Conservation (phyloP, 2,329 filamentous ascomycete species). For the Mycosphaerella arachidis region DNA sequence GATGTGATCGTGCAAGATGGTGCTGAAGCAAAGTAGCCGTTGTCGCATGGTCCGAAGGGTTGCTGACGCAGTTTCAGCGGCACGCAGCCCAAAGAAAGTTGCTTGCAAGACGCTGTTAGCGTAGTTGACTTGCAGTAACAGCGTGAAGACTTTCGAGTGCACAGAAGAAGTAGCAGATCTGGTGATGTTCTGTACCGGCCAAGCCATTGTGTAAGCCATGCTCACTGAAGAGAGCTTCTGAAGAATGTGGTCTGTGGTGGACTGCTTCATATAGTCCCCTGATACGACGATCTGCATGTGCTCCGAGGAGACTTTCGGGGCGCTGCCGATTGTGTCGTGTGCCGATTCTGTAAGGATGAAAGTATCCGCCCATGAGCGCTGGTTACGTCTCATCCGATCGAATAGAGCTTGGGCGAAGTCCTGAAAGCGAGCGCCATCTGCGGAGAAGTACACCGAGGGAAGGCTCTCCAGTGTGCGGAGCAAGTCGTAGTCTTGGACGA, state of each 20-base stretch:
- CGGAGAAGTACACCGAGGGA: constrained; percentile 69
- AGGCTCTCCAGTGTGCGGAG: constrained; percentile 62
- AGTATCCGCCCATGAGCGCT: constrained; percentile 59
- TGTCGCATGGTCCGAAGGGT: constrained; percentile 57
- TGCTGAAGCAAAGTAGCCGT: constrained; percentile 67
- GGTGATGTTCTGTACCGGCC: constrained; percentile 67
- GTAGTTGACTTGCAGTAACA: constrained; percentile 73
- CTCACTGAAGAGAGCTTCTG: constrained; percentile 14
- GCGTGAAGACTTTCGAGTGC: constrained; percentile 69
- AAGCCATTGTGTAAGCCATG: constrained; percentile 40
- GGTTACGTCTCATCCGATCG: constrained; percentile 60
- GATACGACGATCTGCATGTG: constrained; percentile 57
- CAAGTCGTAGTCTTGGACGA: constrained; percentile 67
- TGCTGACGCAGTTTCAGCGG: neutral
- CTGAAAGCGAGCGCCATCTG: constrained; percentile 65
- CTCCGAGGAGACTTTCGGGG: constrained; percentile 53
- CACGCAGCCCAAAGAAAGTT: constrained; percentile 34
- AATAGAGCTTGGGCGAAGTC: constrained; percentile 67
- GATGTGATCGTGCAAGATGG: constrained; percentile 69
- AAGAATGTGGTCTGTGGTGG: constrained; percentile 3
- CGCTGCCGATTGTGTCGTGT: constrained; percentile 61
- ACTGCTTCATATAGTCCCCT: constrained; percentile 46
- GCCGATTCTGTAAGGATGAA: constrained; percentile 75
- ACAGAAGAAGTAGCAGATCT: constrained; percentile 57
- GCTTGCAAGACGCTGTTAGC: constrained; percentile 63